These are phyloP conservation scores for Abrus pulchellus DNA, from an alignment of 306 rosid genomes.

Conservation along the genomic window DNA sequence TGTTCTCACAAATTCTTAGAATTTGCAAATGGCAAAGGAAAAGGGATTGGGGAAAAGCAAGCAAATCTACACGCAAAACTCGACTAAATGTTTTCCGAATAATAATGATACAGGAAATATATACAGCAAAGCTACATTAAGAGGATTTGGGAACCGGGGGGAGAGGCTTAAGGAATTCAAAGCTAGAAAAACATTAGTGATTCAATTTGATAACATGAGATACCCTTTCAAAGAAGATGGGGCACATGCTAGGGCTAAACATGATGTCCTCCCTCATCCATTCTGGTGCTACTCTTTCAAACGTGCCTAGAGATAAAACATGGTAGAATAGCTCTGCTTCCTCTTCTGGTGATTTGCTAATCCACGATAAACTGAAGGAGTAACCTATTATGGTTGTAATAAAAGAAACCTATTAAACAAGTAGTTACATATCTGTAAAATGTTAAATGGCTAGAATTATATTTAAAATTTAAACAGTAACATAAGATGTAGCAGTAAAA, in stretches of 20 bases:
- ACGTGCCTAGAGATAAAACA: constrained; percentile 73
- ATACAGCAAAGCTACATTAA: constrained; percentile 27
- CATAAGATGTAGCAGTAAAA: neutral
- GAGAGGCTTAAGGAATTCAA: neutral
- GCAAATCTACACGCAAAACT: neutral
- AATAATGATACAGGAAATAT: constrained; percentile 25
- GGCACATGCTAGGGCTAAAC: constrained; percentile 89
- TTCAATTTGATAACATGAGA: constrained; percentile 67
- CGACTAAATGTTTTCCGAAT: neutral
- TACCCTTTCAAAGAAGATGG: constrained; percentile 78
- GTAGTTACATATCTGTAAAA: neutral
- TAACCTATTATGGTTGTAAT: constrained; percentile 64
- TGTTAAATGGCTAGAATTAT: constrained; percentile 8
- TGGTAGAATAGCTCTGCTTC: constrained; percentile 75
- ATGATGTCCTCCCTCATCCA: constrained; percentile 91
- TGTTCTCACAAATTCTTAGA: neutral
- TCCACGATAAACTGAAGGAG: constrained; percentile 84
- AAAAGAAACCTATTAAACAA: constrained; percentile 33
- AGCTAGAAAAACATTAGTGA: constrained; percentile 26
- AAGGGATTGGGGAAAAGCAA: neutral
- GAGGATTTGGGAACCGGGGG: neutral
- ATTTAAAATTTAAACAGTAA: neutral
- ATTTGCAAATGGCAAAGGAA: neutral
- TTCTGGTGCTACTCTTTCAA: constrained; percentile 90
- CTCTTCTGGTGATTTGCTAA: constrained; percentile 54